Conservation (phyloP, 1,139 yeast species). For the Candida anutae region DNA sequence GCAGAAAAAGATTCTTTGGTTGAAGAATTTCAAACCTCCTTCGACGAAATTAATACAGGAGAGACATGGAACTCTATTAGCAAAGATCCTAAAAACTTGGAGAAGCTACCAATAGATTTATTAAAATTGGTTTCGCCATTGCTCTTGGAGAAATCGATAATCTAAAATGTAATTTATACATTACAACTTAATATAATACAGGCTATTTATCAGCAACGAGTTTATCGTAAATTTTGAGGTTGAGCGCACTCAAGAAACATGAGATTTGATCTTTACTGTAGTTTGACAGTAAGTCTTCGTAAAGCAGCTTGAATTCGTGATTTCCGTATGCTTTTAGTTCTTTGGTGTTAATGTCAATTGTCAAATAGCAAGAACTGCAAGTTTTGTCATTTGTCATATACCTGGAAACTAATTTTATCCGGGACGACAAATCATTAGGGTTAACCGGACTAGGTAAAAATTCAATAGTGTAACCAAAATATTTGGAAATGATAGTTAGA, state of each 20-base stretch:
- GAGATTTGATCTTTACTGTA: constrained; percentile 74
- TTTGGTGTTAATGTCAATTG: constrained; percentile 30
- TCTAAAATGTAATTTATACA: background rate
- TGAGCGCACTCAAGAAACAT: constrained; percentile 72
- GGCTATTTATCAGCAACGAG: background rate
- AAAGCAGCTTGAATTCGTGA: constrained; percentile 38
- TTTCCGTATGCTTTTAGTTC: constrained; percentile 35
- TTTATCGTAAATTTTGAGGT: constrained; percentile 38
- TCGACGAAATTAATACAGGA: constrained; percentile 53
- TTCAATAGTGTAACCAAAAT: constrained; percentile 71
- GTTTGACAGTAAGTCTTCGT: constrained; percentile 50
- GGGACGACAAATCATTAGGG: constrained; percentile 35
- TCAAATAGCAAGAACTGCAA: constrained; percentile 18
- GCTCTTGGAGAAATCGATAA: background rate
- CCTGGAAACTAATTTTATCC: constrained; percentile 58
- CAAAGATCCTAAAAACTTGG: constrained; percentile 37
- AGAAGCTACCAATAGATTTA: constrained; percentile 27
- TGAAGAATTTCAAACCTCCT: constrained; percentile 16
- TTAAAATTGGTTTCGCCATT: constrained; percentile 18
- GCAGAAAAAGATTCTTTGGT: constrained; percentile 14
- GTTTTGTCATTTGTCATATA: constrained; percentile 21
- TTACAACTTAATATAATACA: background rate
- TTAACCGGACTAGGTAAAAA: constrained; percentile 57
- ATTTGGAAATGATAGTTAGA: constrained; percentile 56
- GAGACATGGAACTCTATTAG: constrained; percentile 43